phyloP scores from a whole-genome alignment of 2,329 filamentous ascomycete species.

The Arthrobotrys sphaeroides region DNA sequence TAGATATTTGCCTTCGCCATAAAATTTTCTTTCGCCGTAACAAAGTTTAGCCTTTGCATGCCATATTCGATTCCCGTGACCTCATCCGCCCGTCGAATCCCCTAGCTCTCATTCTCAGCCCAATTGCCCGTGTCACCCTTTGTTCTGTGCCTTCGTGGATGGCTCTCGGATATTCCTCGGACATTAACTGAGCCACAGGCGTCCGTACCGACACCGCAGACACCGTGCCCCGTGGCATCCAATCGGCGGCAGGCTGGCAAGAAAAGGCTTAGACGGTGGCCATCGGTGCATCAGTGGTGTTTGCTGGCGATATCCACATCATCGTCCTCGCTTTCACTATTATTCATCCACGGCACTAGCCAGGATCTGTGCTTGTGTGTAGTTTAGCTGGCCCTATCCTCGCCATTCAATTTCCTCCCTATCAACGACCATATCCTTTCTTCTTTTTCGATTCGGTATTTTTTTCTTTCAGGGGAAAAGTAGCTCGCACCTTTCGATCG shows the following conservation, averaged over 20 bases:
- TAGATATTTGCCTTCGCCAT: constrained; percentile 20
- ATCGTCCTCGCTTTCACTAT: constrained; percentile 37
- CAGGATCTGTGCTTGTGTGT: constrained; percentile 28
- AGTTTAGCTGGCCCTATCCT: constrained; percentile 34
- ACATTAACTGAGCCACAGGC: constrained; percentile 37
- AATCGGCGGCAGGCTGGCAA: constrained; percentile 8
- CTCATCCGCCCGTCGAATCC: constrained; percentile 24
- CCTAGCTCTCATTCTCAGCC: background rate
- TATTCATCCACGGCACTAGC: constrained; percentile 41
- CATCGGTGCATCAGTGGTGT: constrained; percentile 39
- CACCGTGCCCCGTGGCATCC: constrained; percentile 22
- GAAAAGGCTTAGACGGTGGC: constrained; percentile 20
- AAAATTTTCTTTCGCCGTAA: constrained; percentile 1
- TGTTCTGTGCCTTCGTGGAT: background rate
- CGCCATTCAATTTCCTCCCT: constrained; percentile 16
- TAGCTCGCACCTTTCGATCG: background rate
- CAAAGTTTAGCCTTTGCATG: constrained; percentile 19
- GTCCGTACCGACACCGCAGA: background rate
- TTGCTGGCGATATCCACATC: constrained; percentile 53
- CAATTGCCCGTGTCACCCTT: constrained; percentile 5
- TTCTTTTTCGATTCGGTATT: too few relatives aligned
- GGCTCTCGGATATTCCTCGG: constrained; percentile 25
- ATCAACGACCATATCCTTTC: constrained; percentile 1
- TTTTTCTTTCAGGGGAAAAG: constrained; percentile 1
- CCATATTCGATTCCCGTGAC: constrained; percentile 20